Evolutionary conservation across 2,329 filamentous ascomycete species (phyloP).

Genomic region (Calonectria hongkongensis): DNA sequence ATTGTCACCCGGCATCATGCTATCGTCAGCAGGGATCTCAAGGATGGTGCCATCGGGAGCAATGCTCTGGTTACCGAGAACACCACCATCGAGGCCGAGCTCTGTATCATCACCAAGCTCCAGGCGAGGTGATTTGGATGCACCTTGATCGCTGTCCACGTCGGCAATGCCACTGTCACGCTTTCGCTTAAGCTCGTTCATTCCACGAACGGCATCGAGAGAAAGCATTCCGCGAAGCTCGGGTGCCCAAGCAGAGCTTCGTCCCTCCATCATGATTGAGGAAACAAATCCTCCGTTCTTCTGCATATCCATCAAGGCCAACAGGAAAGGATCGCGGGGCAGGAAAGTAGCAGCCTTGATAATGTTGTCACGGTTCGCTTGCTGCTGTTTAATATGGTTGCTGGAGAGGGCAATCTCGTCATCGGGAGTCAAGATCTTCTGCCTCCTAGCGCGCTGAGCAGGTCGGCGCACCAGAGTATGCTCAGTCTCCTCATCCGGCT

Average conservation of each 20-base stretch:
- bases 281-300: slow-evolving; percentile 93
- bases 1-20: slow-evolving; percentile 66
- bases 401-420: slow-evolving; percentile 85
- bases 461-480: slow-evolving; percentile 78
- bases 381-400: slow-evolving; percentile 88
- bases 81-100: slow-evolving; percentile 63
- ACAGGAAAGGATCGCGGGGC: slow-evolving; percentile 88
- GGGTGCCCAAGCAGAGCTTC: slow-evolving; percentile 88
- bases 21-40: slow-evolving; percentile 78
- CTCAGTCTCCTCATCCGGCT: slow-evolving; percentile 75
- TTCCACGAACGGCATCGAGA: slow-evolving; percentile 84
- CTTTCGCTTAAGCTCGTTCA: slow-evolving; percentile 93
- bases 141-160: slow-evolving; percentile 79
- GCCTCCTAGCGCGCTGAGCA: slow-evolving; percentile 83
- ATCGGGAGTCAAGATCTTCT: slow-evolving; percentile 89
- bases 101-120: slow-evolving; percentile 82
- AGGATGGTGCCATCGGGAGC: slow-evolving; percentile 77
- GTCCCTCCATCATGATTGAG: slow-evolving; percentile 87
- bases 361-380: slow-evolving; percentile 90
- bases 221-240: slow-evolving; percentile 96
- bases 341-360: slow-evolving; percentile 88
- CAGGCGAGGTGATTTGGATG: slow-evolving; percentile 81
- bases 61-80: slow-evolving; percentile 72
- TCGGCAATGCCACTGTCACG: slow-evolving; percentile 91
- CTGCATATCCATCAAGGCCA: slow-evolving; percentile 94